phyloP scores from a whole-genome alignment of 768 basidiomycete species.

The Auriscalpium orientale region DNA sequence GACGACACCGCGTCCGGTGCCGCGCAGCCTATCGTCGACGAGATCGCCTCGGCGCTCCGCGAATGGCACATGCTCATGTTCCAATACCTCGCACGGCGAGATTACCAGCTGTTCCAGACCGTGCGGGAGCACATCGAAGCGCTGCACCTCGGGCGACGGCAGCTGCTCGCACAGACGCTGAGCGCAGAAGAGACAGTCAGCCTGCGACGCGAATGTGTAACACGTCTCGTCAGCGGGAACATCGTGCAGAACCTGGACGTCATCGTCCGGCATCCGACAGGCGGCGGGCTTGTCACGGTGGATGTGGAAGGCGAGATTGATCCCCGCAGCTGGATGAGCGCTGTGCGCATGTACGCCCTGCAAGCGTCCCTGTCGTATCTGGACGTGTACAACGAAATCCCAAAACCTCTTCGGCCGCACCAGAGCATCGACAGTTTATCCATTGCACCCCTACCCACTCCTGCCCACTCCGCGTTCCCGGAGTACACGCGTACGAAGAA shows the following conservation, averaged over 20 bases:
- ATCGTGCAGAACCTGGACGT: constrained; percentile 89
- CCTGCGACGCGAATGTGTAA: constrained; percentile 81
- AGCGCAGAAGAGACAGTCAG: constrained; percentile 79
- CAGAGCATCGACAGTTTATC: constrained; percentile 40
- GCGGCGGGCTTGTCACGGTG: constrained; percentile 85
- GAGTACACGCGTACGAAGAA: constrained; percentile 37
- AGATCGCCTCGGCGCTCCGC: constrained; percentile 91
- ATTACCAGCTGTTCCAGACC: constrained; percentile 82
- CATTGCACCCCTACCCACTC: constrained; percentile 43
- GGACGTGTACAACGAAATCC: constrained; percentile 31
- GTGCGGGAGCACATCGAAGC: constrained; percentile 88
- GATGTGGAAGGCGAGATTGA: constrained; percentile 83
- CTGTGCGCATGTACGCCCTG: constrained; percentile 86
- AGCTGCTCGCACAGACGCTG: constrained; percentile 81
- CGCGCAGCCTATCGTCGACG: constrained; percentile 87
- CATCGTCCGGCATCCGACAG: constrained; percentile 91
- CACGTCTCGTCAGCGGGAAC: constrained; percentile 81
- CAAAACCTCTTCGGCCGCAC: constrained; percentile 29
- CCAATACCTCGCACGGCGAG: constrained; percentile 79
- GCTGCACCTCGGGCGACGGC: constrained; percentile 85
- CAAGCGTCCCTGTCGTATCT: constrained; percentile 78
- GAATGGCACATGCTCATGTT: constrained; percentile 96
- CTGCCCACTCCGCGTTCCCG: constrained; percentile 66
- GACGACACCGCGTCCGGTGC: constrained; percentile 86
- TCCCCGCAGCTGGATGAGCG: constrained; percentile 78